Conservation (phyloP, 495 filamentous ascomycete species). For the Xylona heveae region DNA sequence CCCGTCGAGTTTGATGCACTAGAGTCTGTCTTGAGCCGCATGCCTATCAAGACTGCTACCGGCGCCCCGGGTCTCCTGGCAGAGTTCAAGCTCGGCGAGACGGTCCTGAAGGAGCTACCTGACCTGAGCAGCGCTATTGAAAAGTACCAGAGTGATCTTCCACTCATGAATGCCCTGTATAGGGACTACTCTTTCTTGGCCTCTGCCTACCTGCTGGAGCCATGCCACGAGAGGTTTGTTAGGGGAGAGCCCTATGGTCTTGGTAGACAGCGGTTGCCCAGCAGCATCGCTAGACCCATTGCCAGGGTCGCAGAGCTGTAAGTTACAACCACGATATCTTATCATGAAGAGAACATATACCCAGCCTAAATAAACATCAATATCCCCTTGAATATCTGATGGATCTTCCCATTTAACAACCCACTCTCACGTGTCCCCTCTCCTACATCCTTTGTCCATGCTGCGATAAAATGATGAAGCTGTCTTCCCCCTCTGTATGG, state of each 20-base stretch:
- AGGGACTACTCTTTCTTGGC: constrained; percentile 80
- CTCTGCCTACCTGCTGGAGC: constrained; percentile 77
- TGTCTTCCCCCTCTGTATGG: too few relatives aligned
- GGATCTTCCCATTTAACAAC: too few relatives aligned
- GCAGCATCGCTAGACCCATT: constrained; percentile 49
- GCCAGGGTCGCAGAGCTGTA: constrained; percentile 60
- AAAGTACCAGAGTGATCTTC: constrained; percentile 45
- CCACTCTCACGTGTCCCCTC: too few relatives aligned
- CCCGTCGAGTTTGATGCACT: constrained; percentile 50
- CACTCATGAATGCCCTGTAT: constrained; percentile 62
- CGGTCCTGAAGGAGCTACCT: constrained; percentile 40
- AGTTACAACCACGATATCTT: too few relatives aligned
- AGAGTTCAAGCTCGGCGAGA: constrained; percentile 43
- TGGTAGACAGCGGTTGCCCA: constrained; percentile 46
- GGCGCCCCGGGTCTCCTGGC: constrained; percentile 62
- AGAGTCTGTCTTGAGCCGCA: constrained; percentile 43
- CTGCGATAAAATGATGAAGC: too few relatives aligned
- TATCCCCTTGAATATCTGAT: too few relatives aligned
- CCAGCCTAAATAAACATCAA: too few relatives aligned
- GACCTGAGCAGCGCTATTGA: constrained; percentile 52
- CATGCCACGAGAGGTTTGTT: constrained; percentile 60
- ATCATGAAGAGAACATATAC: too few relatives aligned
- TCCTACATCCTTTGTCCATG: too few relatives aligned
- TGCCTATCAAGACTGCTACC: constrained; percentile 48
- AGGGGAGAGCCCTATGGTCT: constrained; percentile 53